Conservation (phyloP, 2,329 filamentous ascomycete species). For the Nemania diffusa region DNA sequence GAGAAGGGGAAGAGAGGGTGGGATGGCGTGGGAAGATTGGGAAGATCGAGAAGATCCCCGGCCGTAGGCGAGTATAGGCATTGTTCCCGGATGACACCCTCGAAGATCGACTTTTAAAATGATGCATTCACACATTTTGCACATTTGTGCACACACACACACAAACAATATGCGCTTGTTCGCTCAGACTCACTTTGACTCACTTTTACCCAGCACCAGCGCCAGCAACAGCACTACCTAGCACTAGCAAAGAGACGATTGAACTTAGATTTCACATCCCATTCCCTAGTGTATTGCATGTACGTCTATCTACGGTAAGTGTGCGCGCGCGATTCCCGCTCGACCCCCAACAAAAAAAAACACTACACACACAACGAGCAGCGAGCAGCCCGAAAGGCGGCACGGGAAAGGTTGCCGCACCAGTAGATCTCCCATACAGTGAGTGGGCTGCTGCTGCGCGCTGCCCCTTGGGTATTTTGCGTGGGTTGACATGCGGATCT, state of each 20-base stretch:
- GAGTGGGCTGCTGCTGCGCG: constrained; percentile 10
- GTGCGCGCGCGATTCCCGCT: constrained; percentile 3
- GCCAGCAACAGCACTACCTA: background rate
- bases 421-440: constrained; percentile 23
- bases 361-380: too few species aligned
- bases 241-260: background rate
- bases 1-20: constrained; percentile 7
- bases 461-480: constrained; percentile 18
- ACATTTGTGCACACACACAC: background rate
- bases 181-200: too few species aligned
- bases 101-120: constrained; percentile 1
- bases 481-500: constrained; percentile 29
- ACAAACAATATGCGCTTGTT: too few species aligned
- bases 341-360: background rate
- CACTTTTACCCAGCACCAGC: background rate
- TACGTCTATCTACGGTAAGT: background rate
- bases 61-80: constrained; percentile 25
- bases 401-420: constrained; percentile 30
- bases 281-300: background rate
- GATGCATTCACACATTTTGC: background rate
- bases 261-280: background rate
- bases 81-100: constrained; percentile 28
- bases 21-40: background rate
- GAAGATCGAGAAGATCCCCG: constrained; percentile 11
- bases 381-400: constrained; percentile 9